Percentiles rank a stretch among this genome's conserved stretches.
Conservation (phyloP, 2,329 filamentous ascomycete species). For the Cladophialophora chaetospira region DNA sequence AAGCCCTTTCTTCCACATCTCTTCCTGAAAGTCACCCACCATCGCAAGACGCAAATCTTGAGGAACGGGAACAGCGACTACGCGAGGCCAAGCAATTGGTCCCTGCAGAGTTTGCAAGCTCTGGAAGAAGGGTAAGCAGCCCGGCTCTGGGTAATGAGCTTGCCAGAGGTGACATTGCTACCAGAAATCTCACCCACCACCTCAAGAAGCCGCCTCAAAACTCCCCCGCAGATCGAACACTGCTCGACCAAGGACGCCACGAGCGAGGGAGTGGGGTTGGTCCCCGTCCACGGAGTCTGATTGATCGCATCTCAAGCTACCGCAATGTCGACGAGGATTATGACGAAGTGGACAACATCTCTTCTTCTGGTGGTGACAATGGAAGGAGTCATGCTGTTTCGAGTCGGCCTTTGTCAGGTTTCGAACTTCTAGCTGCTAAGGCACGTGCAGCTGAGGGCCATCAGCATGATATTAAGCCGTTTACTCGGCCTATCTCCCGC, state of each 20-base stretch:
- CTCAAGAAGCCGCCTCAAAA: neutral
- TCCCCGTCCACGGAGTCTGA: neutral
- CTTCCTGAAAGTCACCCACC: neutral
- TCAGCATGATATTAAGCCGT: neutral
- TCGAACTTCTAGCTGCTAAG: neutral
- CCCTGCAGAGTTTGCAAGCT: neutral
- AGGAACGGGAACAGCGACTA: conserved; percentile 9
- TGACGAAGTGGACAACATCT: neutral
- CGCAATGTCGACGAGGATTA: neutral
- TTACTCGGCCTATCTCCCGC: too few relatives aligned
- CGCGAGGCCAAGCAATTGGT: neutral
- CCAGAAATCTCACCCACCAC: neutral
- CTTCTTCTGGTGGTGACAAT: neutral
- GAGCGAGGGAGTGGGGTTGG: neutral
- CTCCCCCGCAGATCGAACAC: too few relatives aligned
- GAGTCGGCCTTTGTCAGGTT: neutral
- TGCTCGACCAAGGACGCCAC: neutral
- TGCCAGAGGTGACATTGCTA: conserved; percentile 8
- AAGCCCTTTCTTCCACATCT: neutral
- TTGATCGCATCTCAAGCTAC: neutral
- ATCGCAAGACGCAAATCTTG: neutral
- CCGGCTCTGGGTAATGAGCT: conserved; percentile 1
- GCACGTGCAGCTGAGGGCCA: neutral
- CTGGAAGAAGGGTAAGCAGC: conserved; percentile 7
- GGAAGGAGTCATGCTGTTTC: neutral